phyloP scores from a whole-genome alignment of 1,284 basidiomycete genomes.

The Moesziomyces parantarcticus region DNA sequence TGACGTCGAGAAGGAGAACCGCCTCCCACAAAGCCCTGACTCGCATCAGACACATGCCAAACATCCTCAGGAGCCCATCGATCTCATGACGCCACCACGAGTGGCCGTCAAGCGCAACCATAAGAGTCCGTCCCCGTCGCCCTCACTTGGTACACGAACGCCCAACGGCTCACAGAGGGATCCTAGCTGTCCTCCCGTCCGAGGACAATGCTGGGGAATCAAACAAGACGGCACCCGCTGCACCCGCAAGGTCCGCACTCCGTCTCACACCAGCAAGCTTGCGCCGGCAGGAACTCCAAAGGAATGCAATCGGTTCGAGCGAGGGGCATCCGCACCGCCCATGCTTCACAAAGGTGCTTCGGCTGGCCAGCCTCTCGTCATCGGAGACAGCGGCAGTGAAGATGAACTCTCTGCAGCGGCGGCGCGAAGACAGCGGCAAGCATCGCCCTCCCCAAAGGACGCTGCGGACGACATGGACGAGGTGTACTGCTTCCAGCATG shows the following conservation, averaged over 20 bases:
- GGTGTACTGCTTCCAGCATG: slow-evolving; percentile 52
- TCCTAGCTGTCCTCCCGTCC: slow-evolving; percentile 14
- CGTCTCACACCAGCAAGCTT: neutral
- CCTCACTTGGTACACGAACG: neutral
- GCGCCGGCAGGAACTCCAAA: neutral
- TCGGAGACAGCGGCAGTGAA: slow-evolving; percentile 15
- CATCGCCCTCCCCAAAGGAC: neutral
- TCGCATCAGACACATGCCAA: too few species aligned
- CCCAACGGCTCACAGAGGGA: slow-evolving; percentile 18
- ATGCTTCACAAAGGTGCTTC: neutral
- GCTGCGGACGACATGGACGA: slow-evolving; percentile 21
- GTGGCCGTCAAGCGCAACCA: neutral
- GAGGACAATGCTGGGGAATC: slow-evolving; percentile 57
- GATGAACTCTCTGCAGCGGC: neutral
- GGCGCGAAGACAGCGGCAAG: neutral
- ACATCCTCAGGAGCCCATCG: neutral
- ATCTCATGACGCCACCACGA: neutral
- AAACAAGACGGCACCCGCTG: slow-evolving; percentile 50
- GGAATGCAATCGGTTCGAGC: neutral
- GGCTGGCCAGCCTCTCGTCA: slow-evolving; percentile 11
- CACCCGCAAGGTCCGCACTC: slow-evolving; percentile 20
- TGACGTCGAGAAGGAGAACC: neutral
- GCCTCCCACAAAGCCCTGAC: too few species aligned
- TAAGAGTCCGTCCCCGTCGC: neutral
- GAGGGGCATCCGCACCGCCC: slow-evolving; percentile 12